phyloP scores from a whole-genome alignment of 345 rosid species.

The Lepidium didymum region DNA sequence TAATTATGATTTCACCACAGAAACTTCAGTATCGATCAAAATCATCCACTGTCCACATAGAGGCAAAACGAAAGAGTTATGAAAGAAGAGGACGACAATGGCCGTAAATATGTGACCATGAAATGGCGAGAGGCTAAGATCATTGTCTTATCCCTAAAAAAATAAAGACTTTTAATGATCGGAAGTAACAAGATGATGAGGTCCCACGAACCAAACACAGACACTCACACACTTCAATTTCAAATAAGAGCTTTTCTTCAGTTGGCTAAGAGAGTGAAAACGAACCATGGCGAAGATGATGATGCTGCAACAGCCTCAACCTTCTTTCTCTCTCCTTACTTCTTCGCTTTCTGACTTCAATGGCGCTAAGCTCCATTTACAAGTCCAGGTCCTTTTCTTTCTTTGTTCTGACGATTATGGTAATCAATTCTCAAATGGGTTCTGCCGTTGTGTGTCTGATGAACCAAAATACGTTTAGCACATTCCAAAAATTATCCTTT shows the following conservation, averaged over 20 bases:
- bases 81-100: constrained; percentile 33
- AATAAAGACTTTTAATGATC: constrained; percentile 17
- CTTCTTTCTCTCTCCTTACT: constrained; percentile 61
- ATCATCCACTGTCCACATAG: constrained; percentile 14
- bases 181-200: constrained; percentile 20
- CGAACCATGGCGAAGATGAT: constrained; percentile 59
- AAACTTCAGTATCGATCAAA: neutral
- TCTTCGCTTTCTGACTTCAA: constrained; percentile 83
- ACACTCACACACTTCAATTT: constrained; percentile 4
- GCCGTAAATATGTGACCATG: constrained; percentile 29
- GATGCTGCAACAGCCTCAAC: constrained; percentile 60
- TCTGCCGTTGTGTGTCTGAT: neutral
- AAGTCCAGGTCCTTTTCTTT: constrained; percentile 47
- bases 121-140: constrained; percentile 28
- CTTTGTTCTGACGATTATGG: neutral
- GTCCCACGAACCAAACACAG: constrained; percentile 23
- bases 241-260: constrained; percentile 13
- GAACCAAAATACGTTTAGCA: neutral
- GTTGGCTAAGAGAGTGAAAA: neutral
- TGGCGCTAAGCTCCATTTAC: constrained; percentile 68
- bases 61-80: neutral
- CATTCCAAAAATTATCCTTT: neutral
- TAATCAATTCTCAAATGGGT: neutral
- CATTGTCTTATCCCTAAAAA: constrained; percentile 25
- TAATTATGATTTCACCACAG: neutral